phyloP scores from a whole-genome alignment of 1,284 basidiomycete species.

The Cutaneotrichosporon spelunceum region DNA sequence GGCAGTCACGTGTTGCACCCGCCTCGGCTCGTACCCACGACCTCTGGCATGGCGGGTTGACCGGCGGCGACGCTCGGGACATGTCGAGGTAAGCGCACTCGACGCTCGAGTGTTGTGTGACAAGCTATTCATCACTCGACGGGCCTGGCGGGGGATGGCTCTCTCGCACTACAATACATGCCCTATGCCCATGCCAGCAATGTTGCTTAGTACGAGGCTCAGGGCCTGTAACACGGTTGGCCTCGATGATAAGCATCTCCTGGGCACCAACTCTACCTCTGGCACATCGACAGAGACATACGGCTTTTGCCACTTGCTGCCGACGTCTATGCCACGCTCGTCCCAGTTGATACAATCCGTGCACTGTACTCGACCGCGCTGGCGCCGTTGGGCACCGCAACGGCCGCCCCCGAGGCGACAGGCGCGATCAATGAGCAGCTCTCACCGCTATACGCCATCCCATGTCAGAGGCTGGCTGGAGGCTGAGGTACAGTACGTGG shows the following conservation, averaged over 20 bases:
- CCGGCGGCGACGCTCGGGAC: too few species aligned
- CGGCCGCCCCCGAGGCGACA: not conserved
- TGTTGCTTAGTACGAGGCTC: slow-evolving; percentile 7
- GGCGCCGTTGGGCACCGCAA: not conserved
- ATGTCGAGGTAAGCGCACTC: too few species aligned
- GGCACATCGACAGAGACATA: not conserved
- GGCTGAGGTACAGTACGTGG: slow-evolving; percentile 4
- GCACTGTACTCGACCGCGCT: slow-evolving; percentile 2
- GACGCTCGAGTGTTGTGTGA: too few species aligned
- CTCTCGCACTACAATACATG: too few species aligned
- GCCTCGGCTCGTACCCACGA: too few species aligned
- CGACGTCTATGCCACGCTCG: not conserved
- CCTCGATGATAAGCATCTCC: slow-evolving; percentile 6
- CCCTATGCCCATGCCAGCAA: too few species aligned
- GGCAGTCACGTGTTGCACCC: not conserved
- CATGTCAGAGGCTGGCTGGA: not conserved
- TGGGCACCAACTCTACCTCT: not conserved
- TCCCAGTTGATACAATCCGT: not conserved
- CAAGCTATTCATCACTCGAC: too few species aligned
- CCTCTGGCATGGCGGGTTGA: too few species aligned
- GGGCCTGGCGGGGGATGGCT: too few species aligned
- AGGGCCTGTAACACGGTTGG: not conserved
- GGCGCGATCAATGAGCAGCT: not conserved
- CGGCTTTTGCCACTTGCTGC: slow-evolving; percentile 2
- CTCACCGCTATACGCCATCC: not conserved